Evolutionary conservation across 1,284 basidiomycete species (phyloP).

Genomic region (Phellopilus nigrolimitatus): DNA sequence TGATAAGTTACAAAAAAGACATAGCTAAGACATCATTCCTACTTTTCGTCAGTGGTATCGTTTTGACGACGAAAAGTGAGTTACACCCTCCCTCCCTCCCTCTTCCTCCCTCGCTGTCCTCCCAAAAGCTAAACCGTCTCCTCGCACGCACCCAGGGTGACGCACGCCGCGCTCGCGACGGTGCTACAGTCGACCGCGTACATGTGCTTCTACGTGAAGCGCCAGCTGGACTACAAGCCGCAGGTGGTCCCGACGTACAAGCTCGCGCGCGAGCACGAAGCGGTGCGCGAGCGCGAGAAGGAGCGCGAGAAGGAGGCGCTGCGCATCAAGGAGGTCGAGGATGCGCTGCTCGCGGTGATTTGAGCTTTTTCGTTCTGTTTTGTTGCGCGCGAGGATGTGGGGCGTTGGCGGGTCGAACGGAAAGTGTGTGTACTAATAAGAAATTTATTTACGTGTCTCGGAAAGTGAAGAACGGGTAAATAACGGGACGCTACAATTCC

Average conservation of each 20-base stretch:
- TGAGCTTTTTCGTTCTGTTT: constrained; percentile 18
- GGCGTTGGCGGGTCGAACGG: no score
- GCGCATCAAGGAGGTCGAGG: constrained; percentile 57
- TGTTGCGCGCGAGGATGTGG: no score
- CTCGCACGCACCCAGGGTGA: constrained; percentile 47
- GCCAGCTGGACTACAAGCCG: constrained; percentile 77
- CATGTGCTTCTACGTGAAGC: constrained; percentile 92
- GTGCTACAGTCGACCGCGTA: constrained; percentile 74
- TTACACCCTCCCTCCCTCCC: no score
- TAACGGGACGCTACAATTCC: no score
- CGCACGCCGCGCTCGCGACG: constrained; percentile 58
- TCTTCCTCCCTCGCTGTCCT: constrained; percentile 11
- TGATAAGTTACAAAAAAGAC: no score
- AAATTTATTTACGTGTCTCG: no score
- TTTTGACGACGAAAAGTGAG: constrained; percentile 92
- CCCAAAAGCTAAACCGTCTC: background rate
- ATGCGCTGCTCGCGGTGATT: constrained; percentile 49
- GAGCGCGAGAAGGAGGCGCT: constrained; percentile 51
- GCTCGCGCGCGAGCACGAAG: constrained; percentile 61
- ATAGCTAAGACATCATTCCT: constrained; percentile 16
- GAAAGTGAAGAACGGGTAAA: no score
- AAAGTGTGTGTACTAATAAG: no score
- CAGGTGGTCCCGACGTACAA: constrained; percentile 65
- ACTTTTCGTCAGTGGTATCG: constrained; percentile 76
- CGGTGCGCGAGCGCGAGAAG: constrained; percentile 58